Evolutionary conservation across 2,329 filamentous ascomycete species (phyloP).

Genomic region (Rhexocercosporidium sp.): DNA sequence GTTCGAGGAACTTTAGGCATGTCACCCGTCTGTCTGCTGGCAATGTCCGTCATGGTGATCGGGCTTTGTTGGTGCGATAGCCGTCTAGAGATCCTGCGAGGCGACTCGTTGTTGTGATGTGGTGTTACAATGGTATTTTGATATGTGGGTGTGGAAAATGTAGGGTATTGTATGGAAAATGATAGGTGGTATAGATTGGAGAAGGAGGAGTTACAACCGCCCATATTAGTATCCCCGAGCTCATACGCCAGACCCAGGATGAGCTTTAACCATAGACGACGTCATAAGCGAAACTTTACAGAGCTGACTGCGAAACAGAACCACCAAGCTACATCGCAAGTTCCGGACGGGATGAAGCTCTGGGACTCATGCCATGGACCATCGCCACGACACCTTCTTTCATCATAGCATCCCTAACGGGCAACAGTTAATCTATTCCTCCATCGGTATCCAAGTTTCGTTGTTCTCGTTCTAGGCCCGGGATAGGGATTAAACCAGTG

Average conservation of each 20-base stretch:
- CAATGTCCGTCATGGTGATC: constrained; percentile 33
- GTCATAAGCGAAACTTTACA: constrained; percentile 19
- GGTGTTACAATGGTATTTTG: constrained; percentile 3
- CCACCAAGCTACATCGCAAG: constrained; percentile 8
- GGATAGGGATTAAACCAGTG: background rate
- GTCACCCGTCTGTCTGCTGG: constrained; percentile 22
- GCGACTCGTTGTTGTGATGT: constrained; percentile 12
- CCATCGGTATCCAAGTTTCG: background rate
- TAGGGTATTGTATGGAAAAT: constrained; percentile 3
- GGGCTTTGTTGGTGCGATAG: constrained; percentile 9
- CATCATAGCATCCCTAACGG: background rate
- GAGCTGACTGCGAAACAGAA: background rate
- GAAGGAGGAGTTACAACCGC: constrained; percentile 6
- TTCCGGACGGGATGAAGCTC: constrained; percentile 1
- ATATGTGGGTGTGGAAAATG: background rate
- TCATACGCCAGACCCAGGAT: background rate
- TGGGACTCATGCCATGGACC: background rate
- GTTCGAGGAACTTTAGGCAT: constrained; percentile 21
- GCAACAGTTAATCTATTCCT: background rate
- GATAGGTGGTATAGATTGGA: constrained; percentile 9
- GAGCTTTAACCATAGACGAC: constrained; percentile 19
- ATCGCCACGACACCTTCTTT: constrained; percentile 5
- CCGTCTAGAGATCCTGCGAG: background rate
- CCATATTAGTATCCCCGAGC: constrained; percentile 4
- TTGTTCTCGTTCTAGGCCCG: background rate